Evolutionary conservation across 2,329 filamentous ascomycete genomes (phyloP), one percentile per base, ranked within the genome.

Genomic region (Pestalotiopsis sp.): DNA sequence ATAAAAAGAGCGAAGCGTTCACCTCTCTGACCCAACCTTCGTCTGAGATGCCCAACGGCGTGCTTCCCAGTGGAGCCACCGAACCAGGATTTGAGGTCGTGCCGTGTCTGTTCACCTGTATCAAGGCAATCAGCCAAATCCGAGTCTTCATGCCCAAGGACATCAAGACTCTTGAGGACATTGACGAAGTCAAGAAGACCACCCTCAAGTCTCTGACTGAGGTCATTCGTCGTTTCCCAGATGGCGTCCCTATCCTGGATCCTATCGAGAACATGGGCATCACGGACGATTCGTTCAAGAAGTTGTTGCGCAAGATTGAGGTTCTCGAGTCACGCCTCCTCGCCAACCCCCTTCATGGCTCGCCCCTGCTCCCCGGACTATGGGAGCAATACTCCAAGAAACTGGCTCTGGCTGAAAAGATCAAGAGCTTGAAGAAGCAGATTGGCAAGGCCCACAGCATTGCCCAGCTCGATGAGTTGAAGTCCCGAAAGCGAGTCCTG

Each of bases 211-310:
- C 87, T 3, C 81, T 98, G 36, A 87, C 89, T 57, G 95, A 98
- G 80, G 91, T 97, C 17, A 88, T 93, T 80, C 90, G 90, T 73
- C 91, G 96, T 31, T 98, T 99, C 82, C 94, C 95, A 0, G 96
- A 99, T 77, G 96, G 96, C 3, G 84, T 99, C 68, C 92, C 96
- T 3, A 86, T 95, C 6, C 83, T 99, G 20, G 96, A 99, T 76
- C 96, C 96, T 0, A 91, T 99, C 52, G 95, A 98, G 80, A 95
- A 98, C 77, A 98, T 99, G 96, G 88, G 90, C 36, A 98, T 99
- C 75, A 91, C 87, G 3, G 96, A 98, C 75, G 94, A 97, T 1
- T 91, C 90, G 0, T 98, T 99, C 84, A 98, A 97, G 85, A 94
- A 94, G 78, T 88, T 98, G 3, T 87, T 98, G 68, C 84, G 94